These are phyloP conservation scores for Backusella tarrabulga DNA, from an alignment of 192 early-diverging fungal genomes.

Conservation along the genomic window DNA sequence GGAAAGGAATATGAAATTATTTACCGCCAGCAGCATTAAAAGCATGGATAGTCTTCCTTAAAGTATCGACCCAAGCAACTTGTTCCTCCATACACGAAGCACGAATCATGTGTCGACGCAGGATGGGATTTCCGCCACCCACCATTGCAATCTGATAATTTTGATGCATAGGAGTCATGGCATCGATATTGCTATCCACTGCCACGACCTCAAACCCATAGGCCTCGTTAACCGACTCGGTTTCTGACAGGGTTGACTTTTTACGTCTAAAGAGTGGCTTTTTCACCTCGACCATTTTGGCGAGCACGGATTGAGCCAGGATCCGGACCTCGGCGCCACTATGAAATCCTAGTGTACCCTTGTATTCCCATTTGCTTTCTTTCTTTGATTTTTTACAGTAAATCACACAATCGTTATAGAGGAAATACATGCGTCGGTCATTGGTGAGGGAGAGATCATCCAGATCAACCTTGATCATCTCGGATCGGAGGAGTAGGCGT, in stretches of 20 bases:
- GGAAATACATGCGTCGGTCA: slow-evolving; percentile 19
- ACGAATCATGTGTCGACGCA: slow-evolving; percentile 12
- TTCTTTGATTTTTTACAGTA: slow-evolving; percentile 9
- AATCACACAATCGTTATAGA: slow-evolving; percentile 29
- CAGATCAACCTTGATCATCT: slow-evolving; percentile 16
- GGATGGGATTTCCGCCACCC: not conserved
- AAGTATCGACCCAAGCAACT: slow-evolving; percentile 8
- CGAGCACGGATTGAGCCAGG: not conserved
- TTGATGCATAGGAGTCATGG: not conserved
- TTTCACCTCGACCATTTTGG: slow-evolving; percentile 7
- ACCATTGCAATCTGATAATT: not conserved
- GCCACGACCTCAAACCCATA: slow-evolving; percentile 23
- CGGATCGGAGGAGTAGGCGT: slow-evolving; percentile 12
- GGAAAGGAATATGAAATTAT: not conserved
- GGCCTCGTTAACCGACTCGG: not conserved
- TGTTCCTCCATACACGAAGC: slow-evolving; percentile 12
- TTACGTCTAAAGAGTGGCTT: slow-evolving; percentile 5
- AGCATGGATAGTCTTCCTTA: not conserved
- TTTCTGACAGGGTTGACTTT: not conserved
- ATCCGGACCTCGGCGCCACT: not conserved
- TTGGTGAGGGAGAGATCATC: not conserved
- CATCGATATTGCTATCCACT: not conserved
- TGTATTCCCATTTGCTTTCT: not conserved
- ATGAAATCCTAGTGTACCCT: slow-evolving; percentile 10
- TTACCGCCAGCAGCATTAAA: slow-evolving; percentile 7